Evolutionary conservation across 441 rosid genomes (phyloP).

Genomic region (Pelargonium myrrhifolium): DNA sequence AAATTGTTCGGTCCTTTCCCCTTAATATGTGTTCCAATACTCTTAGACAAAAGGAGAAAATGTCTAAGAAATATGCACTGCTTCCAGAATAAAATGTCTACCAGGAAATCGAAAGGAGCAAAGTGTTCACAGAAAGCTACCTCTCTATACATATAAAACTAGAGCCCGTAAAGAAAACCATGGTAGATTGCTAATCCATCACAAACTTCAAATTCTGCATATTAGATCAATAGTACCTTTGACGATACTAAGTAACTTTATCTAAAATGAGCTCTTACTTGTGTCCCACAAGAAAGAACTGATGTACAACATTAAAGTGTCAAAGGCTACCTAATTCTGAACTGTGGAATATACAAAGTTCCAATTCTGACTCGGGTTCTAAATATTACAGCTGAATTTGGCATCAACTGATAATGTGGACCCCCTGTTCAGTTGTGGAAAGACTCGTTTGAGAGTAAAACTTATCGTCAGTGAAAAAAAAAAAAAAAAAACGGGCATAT

Average conservation of each 20-base stretch:
- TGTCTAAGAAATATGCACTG: not conserved
- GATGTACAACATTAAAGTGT: not conserved
- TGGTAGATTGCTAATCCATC: not conserved
- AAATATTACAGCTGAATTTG: not conserved
- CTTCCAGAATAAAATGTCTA: not conserved
- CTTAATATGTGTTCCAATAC: not conserved
- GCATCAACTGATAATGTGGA: not conserved
- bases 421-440: too few relatives aligned
- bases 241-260: too few relatives aligned
- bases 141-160: too few relatives aligned
- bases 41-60: not conserved
- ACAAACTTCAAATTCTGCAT: not conserved
- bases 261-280: too few relatives aligned
- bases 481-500: too few relatives aligned
- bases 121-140: not conserved
- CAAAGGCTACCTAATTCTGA: not conserved
- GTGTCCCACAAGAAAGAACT: not conserved
- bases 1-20: not conserved
- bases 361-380: not conserved
- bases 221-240: not conserved
- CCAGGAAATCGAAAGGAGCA: not conserved
- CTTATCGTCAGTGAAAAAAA: too few relatives aligned
- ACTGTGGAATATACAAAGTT: not conserved
- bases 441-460: too few relatives aligned
- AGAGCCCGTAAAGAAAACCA: not conserved